Base-by-base conservation (phyloP, 2,329 filamentous ascomycete genomes). In the Trichoderma hamatum region DNA sequence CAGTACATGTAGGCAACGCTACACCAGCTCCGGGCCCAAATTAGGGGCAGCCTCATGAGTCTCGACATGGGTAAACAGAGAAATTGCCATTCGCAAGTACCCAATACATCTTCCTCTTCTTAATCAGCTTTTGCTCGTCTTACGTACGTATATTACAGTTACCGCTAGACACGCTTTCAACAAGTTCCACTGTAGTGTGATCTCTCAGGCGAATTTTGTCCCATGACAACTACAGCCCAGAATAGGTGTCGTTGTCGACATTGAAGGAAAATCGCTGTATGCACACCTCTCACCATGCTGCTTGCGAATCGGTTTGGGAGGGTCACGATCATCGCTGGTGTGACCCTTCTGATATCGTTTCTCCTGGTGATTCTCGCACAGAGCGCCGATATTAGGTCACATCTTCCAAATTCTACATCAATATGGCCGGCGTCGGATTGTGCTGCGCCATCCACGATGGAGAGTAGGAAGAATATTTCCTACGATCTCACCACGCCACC, bases 361-460 rank as follows among this genome's bases (percentile, higher is more conserved):
- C 63, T 66, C 63, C n/a, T 66, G 51, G 63, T 66, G 36, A 49
- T 66, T 49, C 52, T 66, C 11, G 63, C 63, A 49, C 63, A 66
- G 52, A 66, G 63, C 26, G 51, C 49, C 52, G 63, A 66, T 54
- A 39, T 66, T 13, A 58, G 63, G 56, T 66, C 63, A 66, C 63
- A 66, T 34, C 63, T 66, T 32, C 63, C 63, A 10, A 66, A 36
- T 30, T 66, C 63, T 14, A 46, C 52, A 16, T 66, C 63, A 58
- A 66, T 66, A 66, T 66, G 63, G 63, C 63, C 63, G 21, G 28
- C 63, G 24, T 34, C 55, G 28, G 63, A 66, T 28, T 66, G 63
- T 39, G 28, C 52, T 5, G 52, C 63, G 26, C 4, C 32, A 30
- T 39, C 32, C 36, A 36, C 30, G 36, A 49, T n/a, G 21, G 52